A percentile compares a stretch with the other conserved stretches of the same genome.
Conservation (phyloP, 1,284 basidiomycete species). For the Pseudozyma pruni region DNA sequence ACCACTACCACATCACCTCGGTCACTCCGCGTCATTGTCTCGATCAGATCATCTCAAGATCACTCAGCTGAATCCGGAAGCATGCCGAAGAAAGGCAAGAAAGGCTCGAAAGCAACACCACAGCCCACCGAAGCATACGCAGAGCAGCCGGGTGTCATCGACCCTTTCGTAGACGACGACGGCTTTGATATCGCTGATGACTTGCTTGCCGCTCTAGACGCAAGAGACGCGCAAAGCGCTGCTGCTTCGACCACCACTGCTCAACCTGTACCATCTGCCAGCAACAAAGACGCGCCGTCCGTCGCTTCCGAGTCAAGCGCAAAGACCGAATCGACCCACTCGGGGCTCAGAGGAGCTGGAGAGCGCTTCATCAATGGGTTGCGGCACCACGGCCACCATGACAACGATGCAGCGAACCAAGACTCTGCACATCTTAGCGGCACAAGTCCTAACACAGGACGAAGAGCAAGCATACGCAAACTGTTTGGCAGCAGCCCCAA, state of each 20-base stretch:
- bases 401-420: neutral
- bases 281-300: constrained; percentile 1
- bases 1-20: too few species aligned
- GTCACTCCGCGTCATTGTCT: neutral
- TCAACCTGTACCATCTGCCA: too few species aligned
- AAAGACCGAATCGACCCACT: constrained; percentile 11
- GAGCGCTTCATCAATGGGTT: constrained; percentile 46
- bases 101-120: constrained; percentile 16
- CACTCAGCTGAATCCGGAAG: neutral
- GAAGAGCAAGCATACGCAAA: constrained; percentile 30
- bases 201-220: constrained; percentile 55
- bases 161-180: constrained; percentile 40
- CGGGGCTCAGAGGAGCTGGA: constrained; percentile 36
- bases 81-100: constrained; percentile 50
- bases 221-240: constrained; percentile 41
- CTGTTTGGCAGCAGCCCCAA: constrained; percentile 41
- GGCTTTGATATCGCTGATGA: constrained; percentile 58
- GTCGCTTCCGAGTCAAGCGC: constrained; percentile 8
- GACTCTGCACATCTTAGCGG: constrained; percentile 3
- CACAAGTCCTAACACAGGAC: constrained; percentile 12
- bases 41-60: neutral
- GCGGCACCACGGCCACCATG: constrained; percentile 10
- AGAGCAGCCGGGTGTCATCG: constrained; percentile 12
- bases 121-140: constrained; percentile 23
- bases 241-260: neutral